Conservation (phyloP, 306 rosid genomes). For the Trichosanthes cucumerina region DNA sequence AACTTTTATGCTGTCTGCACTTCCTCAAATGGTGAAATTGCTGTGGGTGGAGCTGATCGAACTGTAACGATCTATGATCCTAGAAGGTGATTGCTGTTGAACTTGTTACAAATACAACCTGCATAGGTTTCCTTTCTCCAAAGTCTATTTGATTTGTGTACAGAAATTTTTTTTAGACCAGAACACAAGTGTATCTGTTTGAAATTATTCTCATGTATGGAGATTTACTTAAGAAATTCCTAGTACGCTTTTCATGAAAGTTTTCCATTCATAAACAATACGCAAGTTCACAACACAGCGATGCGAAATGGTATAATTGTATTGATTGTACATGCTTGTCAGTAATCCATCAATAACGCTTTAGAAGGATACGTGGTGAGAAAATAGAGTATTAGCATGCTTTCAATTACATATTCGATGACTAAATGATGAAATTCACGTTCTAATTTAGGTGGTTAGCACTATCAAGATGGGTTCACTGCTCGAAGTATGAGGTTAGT, state of each 20-base stretch:
- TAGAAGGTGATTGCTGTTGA: constrained; percentile 51
- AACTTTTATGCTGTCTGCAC: constrained; percentile 54
- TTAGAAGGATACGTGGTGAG: not conserved
- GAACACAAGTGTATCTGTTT: not conserved
- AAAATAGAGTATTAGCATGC: constrained; percentile 6
- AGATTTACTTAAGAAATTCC: not conserved
- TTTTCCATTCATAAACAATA: not conserved
- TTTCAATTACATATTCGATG: constrained; percentile 9
- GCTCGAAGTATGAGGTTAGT: constrained; percentile 86
- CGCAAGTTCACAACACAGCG: not conserved
- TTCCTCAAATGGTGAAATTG: constrained; percentile 69
- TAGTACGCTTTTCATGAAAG: not conserved
- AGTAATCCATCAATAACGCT: not conserved
- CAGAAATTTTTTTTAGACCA: not conserved
- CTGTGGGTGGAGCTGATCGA: constrained; percentile 83
- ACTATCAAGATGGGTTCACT: constrained; percentile 79
- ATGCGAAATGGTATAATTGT: not conserved
- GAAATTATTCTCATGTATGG: not conserved
- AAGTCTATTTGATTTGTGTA: not conserved
- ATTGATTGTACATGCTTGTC: not conserved
- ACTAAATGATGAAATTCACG: constrained; percentile 15
- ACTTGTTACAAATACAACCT: not conserved
- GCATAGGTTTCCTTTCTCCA: not conserved
- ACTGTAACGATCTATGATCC: constrained; percentile 86
- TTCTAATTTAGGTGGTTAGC: constrained; percentile 59